Percentiles rank a stretch among this genome's conserved stretches.
Evolutionary conservation across 306 rosid species (phyloP).

Genomic region (Prunus dulcis): DNA sequence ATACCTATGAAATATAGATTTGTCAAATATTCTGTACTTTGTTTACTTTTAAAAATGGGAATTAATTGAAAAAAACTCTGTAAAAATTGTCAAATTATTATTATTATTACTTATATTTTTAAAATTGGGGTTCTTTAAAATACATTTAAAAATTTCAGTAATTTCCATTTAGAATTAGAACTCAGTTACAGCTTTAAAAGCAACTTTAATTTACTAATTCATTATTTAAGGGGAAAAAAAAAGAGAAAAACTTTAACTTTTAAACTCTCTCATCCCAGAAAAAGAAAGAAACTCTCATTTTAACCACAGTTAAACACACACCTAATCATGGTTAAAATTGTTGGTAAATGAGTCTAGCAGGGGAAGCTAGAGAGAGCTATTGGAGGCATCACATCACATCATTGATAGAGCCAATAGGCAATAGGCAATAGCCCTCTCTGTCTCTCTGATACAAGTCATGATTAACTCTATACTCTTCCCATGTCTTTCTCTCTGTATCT

Average conservation of each 20-base stretch:
- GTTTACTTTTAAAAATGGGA: no score
- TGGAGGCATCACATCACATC: conserved; percentile 14
- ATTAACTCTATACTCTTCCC: conserved; percentile 47
- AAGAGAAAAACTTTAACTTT: background rate
- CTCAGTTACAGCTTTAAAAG: background rate
- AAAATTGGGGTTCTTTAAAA: no score
- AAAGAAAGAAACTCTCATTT: background rate
- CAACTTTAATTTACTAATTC: background rate
- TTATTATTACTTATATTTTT: no score
- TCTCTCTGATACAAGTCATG: conserved; percentile 57
- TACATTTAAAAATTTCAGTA: no score
- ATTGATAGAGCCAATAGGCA: background rate
- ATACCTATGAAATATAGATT: no score
- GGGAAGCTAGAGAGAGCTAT: background rate
- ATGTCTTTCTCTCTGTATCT: conserved; percentile 10
- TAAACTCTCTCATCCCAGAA: background rate
- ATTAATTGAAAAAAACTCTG: no score
- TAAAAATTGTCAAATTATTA: no score
- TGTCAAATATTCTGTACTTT: no score
- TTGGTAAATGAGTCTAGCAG: conserved; percentile 10
- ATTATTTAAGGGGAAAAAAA: background rate
- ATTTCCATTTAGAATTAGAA: background rate
- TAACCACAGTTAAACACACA: conserved; percentile 9
- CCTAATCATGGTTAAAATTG: conserved; percentile 9
- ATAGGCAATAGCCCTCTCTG: conserved; percentile 32